phyloP scores from a whole-genome alignment of 768 basidiomycete genomes.

The Termitomyces titanicus region DNA sequence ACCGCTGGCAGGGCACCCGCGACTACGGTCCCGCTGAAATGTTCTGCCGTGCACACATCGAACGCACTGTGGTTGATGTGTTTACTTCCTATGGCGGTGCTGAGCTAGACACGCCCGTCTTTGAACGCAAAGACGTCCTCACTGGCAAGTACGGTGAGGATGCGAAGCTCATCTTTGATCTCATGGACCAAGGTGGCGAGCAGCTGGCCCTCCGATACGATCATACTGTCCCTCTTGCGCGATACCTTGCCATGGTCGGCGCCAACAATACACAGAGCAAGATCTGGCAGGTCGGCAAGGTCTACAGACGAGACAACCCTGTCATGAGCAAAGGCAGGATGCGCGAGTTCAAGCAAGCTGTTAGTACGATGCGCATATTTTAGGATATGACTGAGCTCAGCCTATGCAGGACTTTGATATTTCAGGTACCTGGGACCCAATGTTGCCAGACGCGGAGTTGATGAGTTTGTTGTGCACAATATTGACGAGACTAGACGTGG shows the following conservation, averaged over 20 bases:
- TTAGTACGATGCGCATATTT: constrained; percentile 28
- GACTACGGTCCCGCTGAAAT: constrained; percentile 94
- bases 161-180: constrained; percentile 94
- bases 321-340: constrained; percentile 98
- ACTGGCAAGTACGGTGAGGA: constrained; percentile 98
- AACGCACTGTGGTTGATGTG: constrained; percentile 79
- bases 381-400: not conserved
- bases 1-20: constrained; percentile 69
- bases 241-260: constrained; percentile 95
- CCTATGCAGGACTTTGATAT: constrained; percentile 86
- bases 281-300: constrained; percentile 98
- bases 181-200: constrained; percentile 97
- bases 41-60: constrained; percentile 88
- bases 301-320: constrained; percentile 93
- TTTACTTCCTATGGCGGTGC: constrained; percentile 88
- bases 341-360: constrained; percentile 98
- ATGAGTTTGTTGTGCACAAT: constrained; percentile 81
- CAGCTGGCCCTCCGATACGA: constrained; percentile 93
- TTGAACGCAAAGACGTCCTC: constrained; percentile 94
- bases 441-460: constrained; percentile 96
- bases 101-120: constrained; percentile 96
- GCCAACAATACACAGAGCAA: constrained; percentile 72
- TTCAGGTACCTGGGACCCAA: constrained; percentile 86
- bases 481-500: constrained; percentile 79
- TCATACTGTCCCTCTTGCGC: constrained; percentile 94